A percentile compares a stretch with the other conserved stretches of the same genome.
These are phyloP conservation scores for Tetrahymena thermophila DNA, from an alignment of 73 alveolate genomes.

Conservation along the genomic window DNA sequence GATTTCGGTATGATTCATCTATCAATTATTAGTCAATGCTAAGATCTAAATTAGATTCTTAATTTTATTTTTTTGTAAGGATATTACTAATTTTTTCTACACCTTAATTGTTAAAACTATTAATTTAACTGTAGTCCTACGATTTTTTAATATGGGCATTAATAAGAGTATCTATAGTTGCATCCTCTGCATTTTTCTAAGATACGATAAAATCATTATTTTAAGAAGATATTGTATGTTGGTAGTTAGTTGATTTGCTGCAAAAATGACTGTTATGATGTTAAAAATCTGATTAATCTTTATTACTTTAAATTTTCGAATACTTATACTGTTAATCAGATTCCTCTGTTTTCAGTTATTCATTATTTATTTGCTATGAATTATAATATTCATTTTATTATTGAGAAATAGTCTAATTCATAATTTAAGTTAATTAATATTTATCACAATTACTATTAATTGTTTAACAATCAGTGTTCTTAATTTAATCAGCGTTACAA, in stretches of 20 bases:
- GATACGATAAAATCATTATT: not conserved
- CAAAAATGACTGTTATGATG: not conserved
- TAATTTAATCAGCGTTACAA: not conserved
- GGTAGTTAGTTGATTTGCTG: not conserved
- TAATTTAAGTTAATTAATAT: not conserved
- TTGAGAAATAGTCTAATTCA: not conserved
- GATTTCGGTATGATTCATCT: not conserved
- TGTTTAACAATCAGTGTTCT: not conserved
- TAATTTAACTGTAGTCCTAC: not conserved
- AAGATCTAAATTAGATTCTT: not conserved
- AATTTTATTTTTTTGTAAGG: not conserved
- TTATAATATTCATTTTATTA: not conserved
- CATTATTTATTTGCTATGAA: not conserved
- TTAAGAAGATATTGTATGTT: not conserved
- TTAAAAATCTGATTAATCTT: not conserved
- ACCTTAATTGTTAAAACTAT: not conserved
- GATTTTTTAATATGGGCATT: not conserved
- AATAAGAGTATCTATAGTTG: not conserved
- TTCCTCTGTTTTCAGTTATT: not conserved
- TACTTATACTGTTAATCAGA: not conserved
- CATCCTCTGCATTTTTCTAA: not conserved
- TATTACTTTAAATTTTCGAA: not conserved
- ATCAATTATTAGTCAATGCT: not conserved
- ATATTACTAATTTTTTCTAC: not conserved
- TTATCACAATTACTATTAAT: not conserved